These are phyloP conservation scores for Sugiyamaella chiloensis DNA, from an alignment of 805 yeast genomes.

Conservation along the genomic window DNA sequence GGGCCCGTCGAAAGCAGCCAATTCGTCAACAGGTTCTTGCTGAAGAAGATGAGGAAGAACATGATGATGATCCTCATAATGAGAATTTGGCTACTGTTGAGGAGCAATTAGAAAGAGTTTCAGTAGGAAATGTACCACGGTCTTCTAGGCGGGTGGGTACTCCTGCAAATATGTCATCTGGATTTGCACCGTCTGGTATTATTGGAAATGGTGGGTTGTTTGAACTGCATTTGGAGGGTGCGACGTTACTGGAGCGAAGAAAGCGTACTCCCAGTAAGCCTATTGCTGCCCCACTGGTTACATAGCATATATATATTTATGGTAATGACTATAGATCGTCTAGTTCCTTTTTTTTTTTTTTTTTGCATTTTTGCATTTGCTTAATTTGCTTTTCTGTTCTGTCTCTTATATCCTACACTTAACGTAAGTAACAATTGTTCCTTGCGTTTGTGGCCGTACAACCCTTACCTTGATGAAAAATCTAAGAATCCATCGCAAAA, in stretches of 20 bases:
- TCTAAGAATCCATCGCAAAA: too few relatives aligned
- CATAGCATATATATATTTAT: neutral
- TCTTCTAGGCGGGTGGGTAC: conserved; percentile 2
- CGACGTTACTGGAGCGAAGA: conserved; percentile 60
- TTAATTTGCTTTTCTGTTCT: too few relatives aligned
- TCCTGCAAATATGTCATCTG: conserved; percentile 2
- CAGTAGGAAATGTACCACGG: conserved; percentile 8
- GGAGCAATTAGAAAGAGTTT: conserved; percentile 10
- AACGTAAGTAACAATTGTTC: too few relatives aligned
- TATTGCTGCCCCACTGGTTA: conserved; percentile 1
- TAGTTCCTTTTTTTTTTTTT: too few relatives aligned
- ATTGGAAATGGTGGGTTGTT: conserved; percentile 35
- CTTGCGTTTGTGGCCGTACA: too few relatives aligned
- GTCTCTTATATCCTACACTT: too few relatives aligned
- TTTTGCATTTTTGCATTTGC: too few relatives aligned
- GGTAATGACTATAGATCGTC: conserved; percentile 1
- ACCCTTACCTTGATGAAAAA: too few relatives aligned
- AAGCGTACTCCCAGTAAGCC: conserved; percentile 9
- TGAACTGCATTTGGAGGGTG: conserved; percentile 60
- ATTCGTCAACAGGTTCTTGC: conserved; percentile 26
- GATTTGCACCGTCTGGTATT: conserved; percentile 1
- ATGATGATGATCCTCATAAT: conserved; percentile 26
- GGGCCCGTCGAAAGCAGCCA: conserved; percentile 27
- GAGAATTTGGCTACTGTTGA: neutral
- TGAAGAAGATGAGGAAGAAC: conserved; percentile 33